These are phyloP conservation scores for Baudoinia panamericana DNA, from an alignment of 495 filamentous ascomycete species.

Conservation along the genomic window DNA sequence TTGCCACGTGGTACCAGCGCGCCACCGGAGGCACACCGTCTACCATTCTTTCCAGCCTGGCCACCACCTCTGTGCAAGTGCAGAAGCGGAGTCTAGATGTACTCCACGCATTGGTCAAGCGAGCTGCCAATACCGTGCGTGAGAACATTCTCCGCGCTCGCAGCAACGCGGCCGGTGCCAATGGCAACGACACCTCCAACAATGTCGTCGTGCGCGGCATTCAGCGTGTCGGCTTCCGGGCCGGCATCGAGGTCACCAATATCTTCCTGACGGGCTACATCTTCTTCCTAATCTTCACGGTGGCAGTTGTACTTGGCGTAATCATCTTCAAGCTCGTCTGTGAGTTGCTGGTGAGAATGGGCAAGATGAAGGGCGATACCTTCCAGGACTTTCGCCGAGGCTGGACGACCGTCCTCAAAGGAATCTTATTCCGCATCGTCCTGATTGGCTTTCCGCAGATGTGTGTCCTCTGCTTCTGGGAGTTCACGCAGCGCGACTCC, in stretches of 20 bases:
- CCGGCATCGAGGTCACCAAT: constrained; percentile 78
- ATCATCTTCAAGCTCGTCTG: constrained; percentile 64
- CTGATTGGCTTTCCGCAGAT: constrained; percentile 93
- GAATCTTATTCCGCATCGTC: constrained; percentile 81
- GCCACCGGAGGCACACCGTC: constrained; percentile 82
- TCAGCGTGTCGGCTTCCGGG: constrained; percentile 75
- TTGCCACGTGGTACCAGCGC: constrained; percentile 93
- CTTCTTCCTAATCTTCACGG: constrained; percentile 79
- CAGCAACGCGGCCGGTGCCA: constrained; percentile 2
- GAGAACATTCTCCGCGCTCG: constrained; percentile 3
- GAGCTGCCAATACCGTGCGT: constrained; percentile 24
- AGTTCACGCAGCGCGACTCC: constrained; percentile 77
- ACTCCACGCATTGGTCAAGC: constrained; percentile 33
- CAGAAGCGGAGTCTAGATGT: constrained; percentile 52
- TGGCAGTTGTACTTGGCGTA: constrained; percentile 58
- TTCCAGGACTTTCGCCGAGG: constrained; percentile 91
- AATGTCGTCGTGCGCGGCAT: constrained; percentile 72
- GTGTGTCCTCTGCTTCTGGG: constrained; percentile 84
- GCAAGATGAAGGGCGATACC: constrained; percentile 73
- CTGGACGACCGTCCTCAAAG: constrained; percentile 76
- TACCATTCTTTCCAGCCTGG: constrained; percentile 59
- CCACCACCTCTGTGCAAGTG: constrained; percentile 69
- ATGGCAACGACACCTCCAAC: constrained; percentile 24
- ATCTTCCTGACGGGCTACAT: constrained; percentile 83
- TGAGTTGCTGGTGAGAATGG: constrained; percentile 57